These are phyloP conservation scores for Xerocomus spinulosus DNA, from an alignment of 768 basidiomycete species.

Conservation along the genomic window DNA sequence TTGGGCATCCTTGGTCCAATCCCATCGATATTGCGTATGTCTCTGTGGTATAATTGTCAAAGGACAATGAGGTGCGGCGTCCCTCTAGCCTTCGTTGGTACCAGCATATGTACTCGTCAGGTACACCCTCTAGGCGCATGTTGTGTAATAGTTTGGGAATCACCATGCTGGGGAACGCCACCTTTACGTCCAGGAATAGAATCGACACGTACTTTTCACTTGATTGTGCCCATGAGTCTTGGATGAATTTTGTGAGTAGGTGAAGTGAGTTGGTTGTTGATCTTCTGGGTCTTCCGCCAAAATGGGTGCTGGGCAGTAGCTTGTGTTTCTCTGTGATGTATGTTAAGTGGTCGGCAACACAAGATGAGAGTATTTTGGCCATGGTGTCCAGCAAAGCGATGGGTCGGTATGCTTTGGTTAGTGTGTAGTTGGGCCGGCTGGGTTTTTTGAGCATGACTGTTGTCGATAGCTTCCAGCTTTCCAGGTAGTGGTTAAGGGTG, in stretches of 20 bases:
- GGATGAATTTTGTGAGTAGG: neutral
- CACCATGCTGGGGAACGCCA: no score
- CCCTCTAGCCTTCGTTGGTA: no score
- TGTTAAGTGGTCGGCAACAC: neutral
- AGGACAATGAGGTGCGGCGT: no score
- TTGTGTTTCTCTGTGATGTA: neutral
- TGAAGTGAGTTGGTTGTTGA: constrained; percentile 4
- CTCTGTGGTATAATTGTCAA: no score
- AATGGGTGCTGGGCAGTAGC: neutral
- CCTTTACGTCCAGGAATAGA: neutral
- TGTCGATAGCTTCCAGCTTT: constrained; percentile 6
- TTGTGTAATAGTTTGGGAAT: no score
- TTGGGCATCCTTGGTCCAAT: no score
- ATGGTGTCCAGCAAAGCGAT: constrained; percentile 3
- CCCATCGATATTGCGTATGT: no score
- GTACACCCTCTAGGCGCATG: no score
- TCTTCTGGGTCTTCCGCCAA: neutral
- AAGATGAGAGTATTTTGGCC: neutral
- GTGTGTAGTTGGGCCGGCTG: constrained; percentile 29
- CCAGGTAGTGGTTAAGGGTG: neutral
- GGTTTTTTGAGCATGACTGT: constrained; percentile 36
- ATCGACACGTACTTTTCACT: neutral
- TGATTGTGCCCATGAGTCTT: neutral
- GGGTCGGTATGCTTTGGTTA: neutral
- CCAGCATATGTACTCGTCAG: no score